These are phyloP conservation scores for Pulveroboletus sp. DNA, from an alignment of 768 basidiomycete genomes.

Conservation along the genomic window DNA sequence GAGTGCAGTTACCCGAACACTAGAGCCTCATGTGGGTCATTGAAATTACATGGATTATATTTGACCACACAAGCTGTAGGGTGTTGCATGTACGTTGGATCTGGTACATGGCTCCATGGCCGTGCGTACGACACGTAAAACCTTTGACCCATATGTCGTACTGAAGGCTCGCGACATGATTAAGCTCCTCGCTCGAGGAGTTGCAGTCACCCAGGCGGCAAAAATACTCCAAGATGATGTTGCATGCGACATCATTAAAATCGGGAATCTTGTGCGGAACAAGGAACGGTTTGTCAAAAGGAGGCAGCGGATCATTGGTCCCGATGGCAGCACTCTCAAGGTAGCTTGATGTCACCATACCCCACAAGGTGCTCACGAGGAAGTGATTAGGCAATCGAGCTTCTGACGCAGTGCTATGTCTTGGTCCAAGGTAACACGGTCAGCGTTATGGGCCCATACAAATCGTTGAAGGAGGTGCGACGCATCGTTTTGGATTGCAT, in stretches of 20 bases:
- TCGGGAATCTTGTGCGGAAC: conserved; percentile 89
- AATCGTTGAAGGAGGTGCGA: conserved; percentile 93
- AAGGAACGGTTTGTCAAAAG: conserved; percentile 97
- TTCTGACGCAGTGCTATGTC: conserved; percentile 94
- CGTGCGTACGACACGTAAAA: conserved; percentile 94
- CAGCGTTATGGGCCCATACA: conserved; percentile 96
- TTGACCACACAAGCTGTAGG: conserved; percentile 43
- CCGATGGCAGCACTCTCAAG: conserved; percentile 96
- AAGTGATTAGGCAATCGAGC: conserved; percentile 82
- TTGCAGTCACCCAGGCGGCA: conserved; percentile 78
- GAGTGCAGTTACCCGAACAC: conserved; percentile 81
- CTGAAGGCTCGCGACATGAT: conserved; percentile 95
- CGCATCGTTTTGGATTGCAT: conserved; percentile 98
- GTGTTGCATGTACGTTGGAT: conserved; percentile 88
- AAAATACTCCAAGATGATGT: conserved; percentile 88
- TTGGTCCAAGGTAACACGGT: conserved; percentile 98
- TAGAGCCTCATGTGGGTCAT: conserved; percentile 70
- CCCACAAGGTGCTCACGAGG: conserved; percentile 1
- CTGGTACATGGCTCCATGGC: conserved; percentile 97
- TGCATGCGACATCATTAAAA: conserved; percentile 98
- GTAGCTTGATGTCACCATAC: conserved; percentile 36
- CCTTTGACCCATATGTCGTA: conserved; percentile 94
- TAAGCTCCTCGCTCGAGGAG: conserved; percentile 91
- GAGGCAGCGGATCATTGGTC: conserved; percentile 94
- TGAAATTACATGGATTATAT: conserved; percentile 11